Percentiles rank a stretch among this genome's conserved stretches.
Conservation (phyloP, 192 early-diverging fungal species). For the Thoreauomyces humboldtii region DNA sequence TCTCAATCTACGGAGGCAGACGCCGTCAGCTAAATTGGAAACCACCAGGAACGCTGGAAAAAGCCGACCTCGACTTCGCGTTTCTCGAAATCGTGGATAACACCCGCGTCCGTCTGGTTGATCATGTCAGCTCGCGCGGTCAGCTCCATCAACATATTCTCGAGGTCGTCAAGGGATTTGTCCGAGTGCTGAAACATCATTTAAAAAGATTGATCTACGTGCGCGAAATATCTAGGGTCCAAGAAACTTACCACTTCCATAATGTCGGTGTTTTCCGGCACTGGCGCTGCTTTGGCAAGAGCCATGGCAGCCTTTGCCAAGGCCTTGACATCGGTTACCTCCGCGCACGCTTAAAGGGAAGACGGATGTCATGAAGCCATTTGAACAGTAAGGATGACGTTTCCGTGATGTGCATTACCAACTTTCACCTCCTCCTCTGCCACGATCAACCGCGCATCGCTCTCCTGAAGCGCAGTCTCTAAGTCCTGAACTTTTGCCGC, state of each 20-base stretch:
- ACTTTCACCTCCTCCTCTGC: background rate
- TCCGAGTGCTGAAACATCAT: slow-evolving; percentile 17
- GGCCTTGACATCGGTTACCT: no score
- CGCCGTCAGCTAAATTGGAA: slow-evolving; percentile 3
- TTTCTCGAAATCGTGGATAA: slow-evolving; percentile 68
- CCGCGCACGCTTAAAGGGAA: no score
- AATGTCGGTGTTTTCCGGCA: background rate
- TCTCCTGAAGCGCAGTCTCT: background rate
- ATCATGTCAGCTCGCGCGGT: slow-evolving; percentile 55
- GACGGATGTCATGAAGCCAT: no score
- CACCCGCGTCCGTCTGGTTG: slow-evolving; percentile 49
- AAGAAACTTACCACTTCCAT: background rate
- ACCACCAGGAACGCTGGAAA: background rate
- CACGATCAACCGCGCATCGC: background rate
- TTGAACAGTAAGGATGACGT: no score
- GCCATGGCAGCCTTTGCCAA: no score
- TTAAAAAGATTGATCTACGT: no score
- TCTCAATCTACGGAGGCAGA: background rate
- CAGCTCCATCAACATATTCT: slow-evolving; percentile 57
- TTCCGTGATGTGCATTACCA: background rate
- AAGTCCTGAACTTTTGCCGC: slow-evolving; percentile 18
- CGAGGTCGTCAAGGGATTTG: slow-evolving; percentile 59
- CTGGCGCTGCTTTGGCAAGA: no score
- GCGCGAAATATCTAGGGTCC: no score
- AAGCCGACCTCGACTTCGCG: slow-evolving; percentile 47